These are phyloP conservation scores for Lecanicillium sp. DNA, from an alignment of 2,329 filamentous ascomycete species.

Conservation along the genomic window DNA sequence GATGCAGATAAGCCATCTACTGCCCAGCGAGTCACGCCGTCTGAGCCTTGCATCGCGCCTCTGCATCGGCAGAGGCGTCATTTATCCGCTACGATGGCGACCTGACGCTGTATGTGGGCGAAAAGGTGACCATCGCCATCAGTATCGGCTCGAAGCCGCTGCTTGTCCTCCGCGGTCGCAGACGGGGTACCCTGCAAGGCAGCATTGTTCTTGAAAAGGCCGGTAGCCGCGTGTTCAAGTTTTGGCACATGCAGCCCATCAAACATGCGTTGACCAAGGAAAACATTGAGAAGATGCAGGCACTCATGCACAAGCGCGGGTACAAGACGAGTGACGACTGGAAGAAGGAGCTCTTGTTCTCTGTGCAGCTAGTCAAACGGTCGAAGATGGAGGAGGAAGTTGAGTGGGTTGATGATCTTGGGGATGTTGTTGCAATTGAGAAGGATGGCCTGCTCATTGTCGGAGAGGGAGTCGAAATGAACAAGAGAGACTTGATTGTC, in stretches of 20 bases:
- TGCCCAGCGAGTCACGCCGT: constrained; percentile 4
- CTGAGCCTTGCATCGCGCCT: background rate
- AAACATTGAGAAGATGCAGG: constrained; percentile 1
- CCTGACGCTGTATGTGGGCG: constrained; percentile 4
- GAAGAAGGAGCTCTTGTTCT: constrained; percentile 3
- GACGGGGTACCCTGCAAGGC: background rate
- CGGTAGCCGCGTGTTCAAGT: background rate
- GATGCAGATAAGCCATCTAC: constrained; percentile 1
- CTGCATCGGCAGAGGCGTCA: background rate
- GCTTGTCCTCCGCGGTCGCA: constrained; percentile 4
- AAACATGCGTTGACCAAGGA: constrained; percentile 1
- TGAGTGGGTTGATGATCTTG: constrained; percentile 1
- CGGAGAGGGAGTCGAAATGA: background rate
- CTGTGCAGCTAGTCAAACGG: background rate
- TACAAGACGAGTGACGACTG: constrained; percentile 5
- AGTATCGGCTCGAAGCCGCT: constrained; percentile 5
- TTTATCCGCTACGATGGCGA: constrained; percentile 6
- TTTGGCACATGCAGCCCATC: constrained; percentile 5
- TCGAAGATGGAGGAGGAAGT: background rate
- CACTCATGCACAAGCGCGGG: constrained; percentile 2
- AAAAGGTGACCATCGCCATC: constrained; percentile 2
- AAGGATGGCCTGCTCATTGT: background rate
- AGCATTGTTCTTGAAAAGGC: background rate
- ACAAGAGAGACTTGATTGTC: background rate
- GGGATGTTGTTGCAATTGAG: constrained; percentile 3